Percentiles rank a stretch among this genome's conserved stretches.
phyloP scores from a whole-genome alignment of 257 asterid genomes.

The Phtheirospermum japonicum region DNA sequence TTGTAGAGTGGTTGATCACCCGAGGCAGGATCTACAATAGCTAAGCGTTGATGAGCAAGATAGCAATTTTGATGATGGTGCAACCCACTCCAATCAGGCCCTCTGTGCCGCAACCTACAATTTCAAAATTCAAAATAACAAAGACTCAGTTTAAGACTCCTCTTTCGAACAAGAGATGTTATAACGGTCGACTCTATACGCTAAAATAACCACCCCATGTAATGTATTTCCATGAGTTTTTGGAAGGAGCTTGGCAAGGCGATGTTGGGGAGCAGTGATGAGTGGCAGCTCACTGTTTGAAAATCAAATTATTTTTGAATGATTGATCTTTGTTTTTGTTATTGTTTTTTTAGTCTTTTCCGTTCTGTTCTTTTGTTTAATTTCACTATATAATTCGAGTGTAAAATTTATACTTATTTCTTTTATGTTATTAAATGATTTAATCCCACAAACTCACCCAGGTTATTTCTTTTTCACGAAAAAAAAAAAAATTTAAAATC shows the following conservation, averaged over 20 bases:
- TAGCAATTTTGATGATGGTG: conserved; percentile 73
- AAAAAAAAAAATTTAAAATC: too few relatives aligned
- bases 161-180: background rate
- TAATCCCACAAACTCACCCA: too few relatives aligned
- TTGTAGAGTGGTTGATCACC: conserved; percentile 97
- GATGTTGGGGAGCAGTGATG: background rate
- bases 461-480: too few relatives aligned
- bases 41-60: conserved; percentile 95
- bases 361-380: too few relatives aligned
- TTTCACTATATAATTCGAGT: too few relatives aligned
- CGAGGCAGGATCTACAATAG: conserved; percentile 91
- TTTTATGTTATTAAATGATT: too few relatives aligned
- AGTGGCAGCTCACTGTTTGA: background rate
- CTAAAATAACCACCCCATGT: background rate
- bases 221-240: background rate
- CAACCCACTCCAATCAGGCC: conserved; percentile 99
- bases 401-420: too few relatives aligned
- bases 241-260: background rate
- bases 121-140: conserved; percentile 28
- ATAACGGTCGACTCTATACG: conserved; percentile 5
- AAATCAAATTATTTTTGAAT: too few relatives aligned
- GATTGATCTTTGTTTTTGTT: background rate
- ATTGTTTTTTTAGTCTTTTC: too few relatives aligned
- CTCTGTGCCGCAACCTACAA: conserved; percentile 90
- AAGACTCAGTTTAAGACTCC: conserved; percentile 13